phyloP scores from a whole-genome alignment of 768 basidiomycete species.

The Leccinum longicurvipes region DNA sequence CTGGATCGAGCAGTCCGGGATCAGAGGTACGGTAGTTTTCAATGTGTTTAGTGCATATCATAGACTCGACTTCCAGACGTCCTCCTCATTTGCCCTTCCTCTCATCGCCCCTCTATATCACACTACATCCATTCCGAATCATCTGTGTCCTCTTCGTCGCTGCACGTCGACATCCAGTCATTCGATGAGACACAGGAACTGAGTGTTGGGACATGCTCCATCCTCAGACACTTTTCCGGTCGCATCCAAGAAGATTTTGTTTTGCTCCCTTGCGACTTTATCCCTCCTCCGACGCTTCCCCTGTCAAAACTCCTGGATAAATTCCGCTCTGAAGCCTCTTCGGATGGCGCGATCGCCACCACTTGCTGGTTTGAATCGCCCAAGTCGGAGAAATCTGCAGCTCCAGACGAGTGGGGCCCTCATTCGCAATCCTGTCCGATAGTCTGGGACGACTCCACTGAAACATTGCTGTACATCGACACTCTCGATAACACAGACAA shows the following conservation, averaged over 20 bases:
- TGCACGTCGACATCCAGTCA: conserved; percentile 75
- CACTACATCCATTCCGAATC: conserved; percentile 83
- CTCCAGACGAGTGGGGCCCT: conserved; percentile 66
- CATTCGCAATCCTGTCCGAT: conserved; percentile 48
- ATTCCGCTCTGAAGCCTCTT: conserved; percentile 70
- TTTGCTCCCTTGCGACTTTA: conserved; percentile 86
- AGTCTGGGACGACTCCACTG: conserved; percentile 63
- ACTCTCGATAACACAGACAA: conserved; percentile 64
- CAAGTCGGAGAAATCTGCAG: conserved; percentile 49
- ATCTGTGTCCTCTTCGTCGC: conserved; percentile 55
- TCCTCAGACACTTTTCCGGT: conserved; percentile 72
- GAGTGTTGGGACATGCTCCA: conserved; percentile 65
- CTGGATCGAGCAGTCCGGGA: conserved; percentile 86
- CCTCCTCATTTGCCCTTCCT: conserved; percentile 77
- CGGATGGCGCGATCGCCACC: conserved; percentile 61
- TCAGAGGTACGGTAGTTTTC: conserved; percentile 55
- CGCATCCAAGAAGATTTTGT: conserved; percentile 85
- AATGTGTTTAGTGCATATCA: conserved; percentile 5
- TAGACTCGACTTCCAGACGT: conserved; percentile 54
- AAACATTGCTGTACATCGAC: conserved; percentile 71
- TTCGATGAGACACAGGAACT: conserved; percentile 71
- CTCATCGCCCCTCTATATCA: conserved; percentile 72
- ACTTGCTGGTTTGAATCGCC: conserved; percentile 60
- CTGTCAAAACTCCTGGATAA: conserved; percentile 72
- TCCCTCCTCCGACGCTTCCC: conserved; percentile 71